Base-by-base conservation (phyloP, 495 filamentous ascomycete species). In the Hypoxylon lenormandii region DNA sequence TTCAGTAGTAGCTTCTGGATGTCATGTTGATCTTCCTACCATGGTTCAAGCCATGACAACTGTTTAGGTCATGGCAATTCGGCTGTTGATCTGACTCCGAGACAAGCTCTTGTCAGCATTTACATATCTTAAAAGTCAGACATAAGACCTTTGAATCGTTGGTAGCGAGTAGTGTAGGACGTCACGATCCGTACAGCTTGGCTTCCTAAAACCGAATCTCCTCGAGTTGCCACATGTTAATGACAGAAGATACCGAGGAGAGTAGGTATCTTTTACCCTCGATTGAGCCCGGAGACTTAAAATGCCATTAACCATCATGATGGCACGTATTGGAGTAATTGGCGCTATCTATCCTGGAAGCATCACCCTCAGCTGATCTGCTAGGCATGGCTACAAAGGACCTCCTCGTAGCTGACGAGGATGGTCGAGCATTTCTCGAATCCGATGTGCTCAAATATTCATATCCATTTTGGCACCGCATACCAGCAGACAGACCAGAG, bases 41-140 rank as follows among this genome's bases (percentile, higher is more conserved):
- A 26, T 52, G 23, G 51, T 12, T 23, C 30, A n/a, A 47, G 33
- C 1, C 15, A 50, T 30, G 45, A 57, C 46, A 57, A 40, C 21
- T 61, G 43, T 38, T 60, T 13, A 52, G 55, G 37, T 21, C 22
- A 61, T 51, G 50, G 38, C 22, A 42, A 30, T 37, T 62, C 67
- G 67, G 61, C 4, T 47, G n/a, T 62, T 70, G 19, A 48, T 70
- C 16, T 66, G 23, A 28, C n/a, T n/a, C 67, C 61, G 56, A 42
- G 13, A 23, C 15, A 50, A 52, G 0, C 21, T 13, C 18, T 26
- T 57, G 15, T 42, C 21, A 36, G 45, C 37, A 21, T 12, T 37
- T 52, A 58, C 36, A 16, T 23, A 38, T 23, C 23, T 38, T 51
- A 16, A 36, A 33, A 58, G n/a, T 15, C 36, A 0, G 45, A 56